A percentile compares a stretch with the other conserved stretches of the same genome.
Evolutionary conservation across 495 filamentous ascomycete genomes (phyloP).

Genomic region (Aspergillus olivimuriae): DNA sequence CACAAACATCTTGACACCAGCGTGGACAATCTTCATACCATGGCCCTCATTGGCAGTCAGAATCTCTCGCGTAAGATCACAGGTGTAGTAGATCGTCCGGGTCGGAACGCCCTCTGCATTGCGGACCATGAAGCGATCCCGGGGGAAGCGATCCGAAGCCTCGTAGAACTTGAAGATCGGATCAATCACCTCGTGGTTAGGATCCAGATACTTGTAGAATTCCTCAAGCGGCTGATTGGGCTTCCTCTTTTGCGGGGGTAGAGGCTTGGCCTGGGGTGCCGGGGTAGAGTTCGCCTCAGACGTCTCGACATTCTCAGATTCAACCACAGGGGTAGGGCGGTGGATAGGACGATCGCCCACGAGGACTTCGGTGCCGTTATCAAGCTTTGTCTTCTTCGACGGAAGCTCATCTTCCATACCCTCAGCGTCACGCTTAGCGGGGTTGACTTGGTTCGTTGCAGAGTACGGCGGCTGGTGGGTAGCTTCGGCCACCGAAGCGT

Average conservation of each 20-base stretch:
- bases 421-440: slow-evolving; percentile 35
- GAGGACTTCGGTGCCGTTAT: slow-evolving; percentile 39
- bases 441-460: slow-evolving; percentile 23
- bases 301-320: slow-evolving; percentile 33
- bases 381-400: slow-evolving; percentile 40
- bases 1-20: slow-evolving; percentile 96
- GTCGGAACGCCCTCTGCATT: slow-evolving; percentile 77
- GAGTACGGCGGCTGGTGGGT: slow-evolving; percentile 35
- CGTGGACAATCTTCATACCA: slow-evolving; percentile 92
- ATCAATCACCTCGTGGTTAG: slow-evolving; percentile 65
- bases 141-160: slow-evolving; percentile 73
- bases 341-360: slow-evolving; percentile 46
- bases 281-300: slow-evolving; percentile 20
- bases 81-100: slow-evolving; percentile 94
- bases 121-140: slow-evolving; percentile 89
- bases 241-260: slow-evolving; percentile 34
- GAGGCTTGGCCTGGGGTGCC: slow-evolving; percentile 14
- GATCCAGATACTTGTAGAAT: slow-evolving; percentile 80
- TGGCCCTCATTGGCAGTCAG: slow-evolving; percentile 75
- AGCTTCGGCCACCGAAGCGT: slow-evolving; percentile 37
- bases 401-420: slow-evolving; percentile 38
- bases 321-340: slow-evolving; percentile 36
- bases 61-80: slow-evolving; percentile 74
- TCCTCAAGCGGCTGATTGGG: slow-evolving; percentile 63
- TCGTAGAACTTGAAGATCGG: slow-evolving; percentile 76